Evolutionary conservation across 140 eudicot genomes (phyloP).

Genomic region (Senecio squalidus): DNA sequence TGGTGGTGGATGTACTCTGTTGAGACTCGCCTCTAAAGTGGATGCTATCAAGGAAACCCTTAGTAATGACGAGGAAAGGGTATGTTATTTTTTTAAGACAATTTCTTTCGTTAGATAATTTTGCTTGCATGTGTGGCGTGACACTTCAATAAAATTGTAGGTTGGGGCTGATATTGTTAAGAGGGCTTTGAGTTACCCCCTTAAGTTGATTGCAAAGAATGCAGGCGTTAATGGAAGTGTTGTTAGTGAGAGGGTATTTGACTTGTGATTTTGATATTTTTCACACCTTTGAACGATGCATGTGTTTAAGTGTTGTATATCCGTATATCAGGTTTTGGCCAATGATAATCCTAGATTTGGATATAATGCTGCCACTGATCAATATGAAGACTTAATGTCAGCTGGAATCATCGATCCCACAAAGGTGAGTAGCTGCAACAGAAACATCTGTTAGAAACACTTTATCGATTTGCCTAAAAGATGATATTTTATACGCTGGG

Average conservation of each 20-base stretch:
- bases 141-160: constrained; percentile 34
- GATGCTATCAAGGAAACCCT: constrained; percentile 85
- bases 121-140: not conserved
- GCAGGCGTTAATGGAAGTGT: constrained; percentile 98
- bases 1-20: constrained; percentile 93
- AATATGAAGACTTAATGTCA: constrained; percentile 85
- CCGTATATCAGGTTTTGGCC: constrained; percentile 56
- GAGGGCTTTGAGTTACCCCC: constrained; percentile 85
- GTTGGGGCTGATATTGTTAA: constrained; percentile 96
- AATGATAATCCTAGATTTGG: constrained; percentile 59
- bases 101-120: not conserved
- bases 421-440: constrained; percentile 46
- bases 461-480: not conserved
- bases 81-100: constrained; percentile 3
- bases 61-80: constrained; percentile 85
- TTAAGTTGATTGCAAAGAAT: constrained; percentile 90
- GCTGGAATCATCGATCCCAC: constrained; percentile 97
- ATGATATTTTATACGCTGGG: not conserved
- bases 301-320: not conserved
- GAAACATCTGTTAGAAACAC: not conserved
- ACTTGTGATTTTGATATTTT: not conserved
- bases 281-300: not conserved
- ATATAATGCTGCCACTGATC: constrained; percentile 85
- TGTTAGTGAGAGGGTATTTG: constrained; percentile 75
- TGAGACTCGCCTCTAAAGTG: constrained; percentile 85